Base-by-base conservation (phyloP, 768 basidiomycete species). In the Grammothele lineata region DNA sequence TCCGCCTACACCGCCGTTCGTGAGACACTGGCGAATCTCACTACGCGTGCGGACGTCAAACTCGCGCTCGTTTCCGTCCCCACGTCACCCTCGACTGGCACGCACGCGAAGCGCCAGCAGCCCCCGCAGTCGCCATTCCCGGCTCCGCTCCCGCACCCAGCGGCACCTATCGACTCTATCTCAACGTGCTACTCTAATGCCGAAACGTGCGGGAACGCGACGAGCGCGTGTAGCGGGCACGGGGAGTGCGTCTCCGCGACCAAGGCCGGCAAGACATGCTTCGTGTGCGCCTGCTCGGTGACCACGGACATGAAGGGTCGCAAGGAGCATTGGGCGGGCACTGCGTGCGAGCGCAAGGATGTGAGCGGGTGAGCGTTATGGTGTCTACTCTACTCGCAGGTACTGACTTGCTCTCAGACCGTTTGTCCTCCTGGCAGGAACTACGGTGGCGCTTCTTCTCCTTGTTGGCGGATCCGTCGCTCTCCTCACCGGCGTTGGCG, bases 301-400 rank as follows among this genome's bases (percentile, higher is more conserved):
- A 83, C 79, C 9, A 75, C 74, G 38, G 67, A 75, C 45, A 72
- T 73, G 9, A 64, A 70, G 21, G 75, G 80, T n/a, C 74, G 80
- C 61, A 79, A 74, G 3, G 76, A 82, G 51, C 66, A 64, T 25
- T 92, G 90, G 89, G 88, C 76, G 1, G 90, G 90, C 4, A 73
- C 76, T 43, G 77, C 71, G 52, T 92, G 90, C 55, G 81, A 91
- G 70, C 76, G 81, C 53, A 81, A 80, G 65, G 90, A 92, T 59
- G 67, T 92, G 39, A 90, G 86, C 71, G 80, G 78, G 89, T 89
- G 58, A 51, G 86, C 79, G 12, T 36, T 26, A 2, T n/a, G 32
- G 14, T 8, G 7, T n/a, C 12, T 14, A 36, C 19, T 19, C 32
- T 9, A 5, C 14, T 37, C 14, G 19, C 40, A 36, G 18, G 27